Conservation (phyloP, 805 yeast species). For the Schwanniomyces vanrijiae region DNA sequence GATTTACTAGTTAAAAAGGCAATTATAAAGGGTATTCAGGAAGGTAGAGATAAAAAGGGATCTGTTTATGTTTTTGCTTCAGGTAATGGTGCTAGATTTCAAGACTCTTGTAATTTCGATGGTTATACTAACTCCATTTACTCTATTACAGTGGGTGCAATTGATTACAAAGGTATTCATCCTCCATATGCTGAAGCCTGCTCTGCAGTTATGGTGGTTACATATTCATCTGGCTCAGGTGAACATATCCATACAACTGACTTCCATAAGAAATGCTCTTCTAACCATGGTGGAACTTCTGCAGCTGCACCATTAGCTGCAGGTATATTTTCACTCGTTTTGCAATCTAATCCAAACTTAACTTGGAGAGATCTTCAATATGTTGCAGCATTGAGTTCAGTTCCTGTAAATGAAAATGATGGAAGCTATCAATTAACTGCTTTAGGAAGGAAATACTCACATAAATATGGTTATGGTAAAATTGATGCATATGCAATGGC, state of each 20-base stretch:
- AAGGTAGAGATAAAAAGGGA: constrained; percentile 82
- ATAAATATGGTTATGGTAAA: constrained; percentile 89
- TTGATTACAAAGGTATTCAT: constrained; percentile 82
- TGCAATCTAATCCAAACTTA: constrained; percentile 80
- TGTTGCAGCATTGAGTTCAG: constrained; percentile 68
- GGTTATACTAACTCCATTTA: constrained; percentile 96
- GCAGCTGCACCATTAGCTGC: constrained; percentile 99
- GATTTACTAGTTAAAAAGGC: constrained; percentile 77
- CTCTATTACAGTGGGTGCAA: constrained; percentile 92
- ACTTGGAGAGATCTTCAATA: constrained; percentile 97
- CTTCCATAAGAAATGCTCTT: constrained; percentile 65
- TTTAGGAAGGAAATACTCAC: constrained; percentile 70
- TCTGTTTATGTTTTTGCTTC: constrained; percentile 92
- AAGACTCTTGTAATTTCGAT: constrained; percentile 93
- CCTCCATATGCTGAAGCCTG: constrained; percentile 92
- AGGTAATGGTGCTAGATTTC: constrained; percentile 84
- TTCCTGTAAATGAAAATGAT: constrained; percentile 65
- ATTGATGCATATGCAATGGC: constrained; percentile 80
- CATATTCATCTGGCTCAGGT: constrained; percentile 88
- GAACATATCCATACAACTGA: constrained; percentile 90
- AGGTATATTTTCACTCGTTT: constrained; percentile 83
- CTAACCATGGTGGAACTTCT: constrained; percentile 90
- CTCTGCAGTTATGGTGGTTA: constrained; percentile 90
- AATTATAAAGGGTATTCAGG: constrained; percentile 75
- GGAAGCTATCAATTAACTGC: constrained; percentile 75